Evolutionary conservation across 306 rosid species (phyloP).

Genomic region (Dalbergia oliveri): DNA sequence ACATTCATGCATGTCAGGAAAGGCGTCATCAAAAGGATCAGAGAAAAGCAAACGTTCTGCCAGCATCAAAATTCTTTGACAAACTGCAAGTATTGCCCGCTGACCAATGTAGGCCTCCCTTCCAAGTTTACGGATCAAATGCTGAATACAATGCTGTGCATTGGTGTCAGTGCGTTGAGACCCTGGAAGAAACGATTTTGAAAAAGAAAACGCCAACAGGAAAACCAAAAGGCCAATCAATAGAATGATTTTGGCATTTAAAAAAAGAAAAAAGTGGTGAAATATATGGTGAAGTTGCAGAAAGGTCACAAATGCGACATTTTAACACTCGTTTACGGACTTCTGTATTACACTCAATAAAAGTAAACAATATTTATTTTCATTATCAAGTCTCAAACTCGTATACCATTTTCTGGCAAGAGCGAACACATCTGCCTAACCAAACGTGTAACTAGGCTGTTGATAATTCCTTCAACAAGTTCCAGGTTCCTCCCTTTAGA

Average conservation of each 20-base stretch:
- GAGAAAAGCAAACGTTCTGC: slow-evolving; percentile 84
- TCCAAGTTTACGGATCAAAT: slow-evolving; percentile 84
- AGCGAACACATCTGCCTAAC: slow-evolving; percentile 68
- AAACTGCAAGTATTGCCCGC: slow-evolving; percentile 70
- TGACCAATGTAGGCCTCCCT: slow-evolving; percentile 77
- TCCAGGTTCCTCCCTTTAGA: slow-evolving; percentile 62
- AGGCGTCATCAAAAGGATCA: slow-evolving; percentile 87
- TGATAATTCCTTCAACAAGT: slow-evolving; percentile 72
- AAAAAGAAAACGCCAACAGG: slow-evolving; percentile 5
- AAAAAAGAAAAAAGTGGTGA: slow-evolving; percentile 16
- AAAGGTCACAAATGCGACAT: slow-evolving; percentile 29
- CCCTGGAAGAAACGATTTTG: slow-evolving; percentile 54
- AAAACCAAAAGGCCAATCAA: slow-evolving; percentile 5
- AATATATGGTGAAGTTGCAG: slow-evolving; percentile 33
- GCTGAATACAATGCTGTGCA: slow-evolving; percentile 66
- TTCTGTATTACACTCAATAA: not conserved
- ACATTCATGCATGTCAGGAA: slow-evolving; percentile 71
- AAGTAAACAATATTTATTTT: slow-evolving; percentile 25
- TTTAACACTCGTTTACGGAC: not conserved
- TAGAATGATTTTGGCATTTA: not conserved
- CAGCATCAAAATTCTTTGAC: slow-evolving; percentile 72
- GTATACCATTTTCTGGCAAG: slow-evolving; percentile 69
- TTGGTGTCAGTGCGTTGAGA: slow-evolving; percentile 51
- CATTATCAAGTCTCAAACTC: slow-evolving; percentile 42
- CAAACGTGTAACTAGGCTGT: slow-evolving; percentile 73